Base-by-base conservation (phyloP, 1,139 yeast genomes). In the Sugiyamaella pinicola region DNA sequence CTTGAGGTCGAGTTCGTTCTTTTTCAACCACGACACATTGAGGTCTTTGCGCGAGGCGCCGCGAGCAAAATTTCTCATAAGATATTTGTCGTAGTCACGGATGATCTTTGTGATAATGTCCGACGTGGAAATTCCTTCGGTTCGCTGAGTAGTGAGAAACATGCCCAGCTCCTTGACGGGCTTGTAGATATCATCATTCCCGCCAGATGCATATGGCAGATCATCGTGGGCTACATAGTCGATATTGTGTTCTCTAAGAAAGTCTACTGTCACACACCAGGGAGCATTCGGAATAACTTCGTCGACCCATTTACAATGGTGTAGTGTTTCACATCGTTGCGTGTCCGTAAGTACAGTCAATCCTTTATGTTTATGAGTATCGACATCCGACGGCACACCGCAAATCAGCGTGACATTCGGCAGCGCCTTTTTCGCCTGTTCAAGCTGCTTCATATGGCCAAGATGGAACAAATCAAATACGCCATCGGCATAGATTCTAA, bases 141-240 rank as follows among this genome's bases (percentile, higher is more conserved):
- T 93, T 69, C 99, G 81, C 72, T 93, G 99, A 0, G 99, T 93
- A 7, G 95, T 86, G 61, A 95, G 76, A 65, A 93, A 93, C 85
- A 81, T 87, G 1, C 99, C 99, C 67, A 76, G 77, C 67, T 86
- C 87, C 68, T 95, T 93, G 64, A 93, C 86, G 10, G 97, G 96
- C 68, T 82, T 84, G 73, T 93, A 93, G 52, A 93, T 90, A 69
- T 93, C 99, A 68, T 88, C 97, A 45, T 84, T 78, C 56, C 85
- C 96, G 13, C 82, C 82, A 26, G 95, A 84, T 0, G 89, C 96
- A 69, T 93, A 93, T 0, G 99, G 99, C 60, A 90, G 75, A 69
- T 93, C 99, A 71, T 93, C 99, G 71, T 93, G 99, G 3, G 99
- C 99, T 55, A 93, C 97, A 66, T 89, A 93, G 69, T 93, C 99